These are phyloP conservation scores for Stagonosporopsis tanaceti DNA, from an alignment of 2,329 filamentous ascomycete genomes.

Conservation along the genomic window DNA sequence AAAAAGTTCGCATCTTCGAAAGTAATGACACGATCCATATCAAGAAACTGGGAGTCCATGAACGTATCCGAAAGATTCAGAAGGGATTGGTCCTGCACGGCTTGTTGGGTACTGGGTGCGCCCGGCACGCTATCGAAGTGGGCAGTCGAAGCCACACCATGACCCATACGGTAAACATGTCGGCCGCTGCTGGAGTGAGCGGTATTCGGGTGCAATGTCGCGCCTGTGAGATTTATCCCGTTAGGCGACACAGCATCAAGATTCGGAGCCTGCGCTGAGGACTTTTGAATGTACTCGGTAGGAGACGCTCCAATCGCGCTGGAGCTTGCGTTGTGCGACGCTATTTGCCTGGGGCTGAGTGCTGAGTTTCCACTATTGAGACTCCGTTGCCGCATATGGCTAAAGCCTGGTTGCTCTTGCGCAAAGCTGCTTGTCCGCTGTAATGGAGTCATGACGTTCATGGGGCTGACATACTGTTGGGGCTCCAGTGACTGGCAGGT, in stretches of 20 bases:
- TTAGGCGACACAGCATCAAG: neutral
- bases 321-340: slow-evolving; percentile 11
- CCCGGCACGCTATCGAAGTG: neutral
- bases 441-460: slow-evolving; percentile 27
- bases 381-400: slow-evolving; percentile 24
- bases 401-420: neutral
- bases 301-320: slow-evolving; percentile 14
- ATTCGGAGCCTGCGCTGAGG: neutral
- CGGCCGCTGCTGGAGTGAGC: slow-evolving; percentile 7
- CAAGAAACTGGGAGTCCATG: slow-evolving; percentile 45
- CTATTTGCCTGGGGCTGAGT: slow-evolving; percentile 23
- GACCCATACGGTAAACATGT: slow-evolving; percentile 12
- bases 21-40: slow-evolving; percentile 47
- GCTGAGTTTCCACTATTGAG: slow-evolving; percentile 25
- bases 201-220: neutral
- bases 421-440: slow-evolving; percentile 19
- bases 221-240: neutral
- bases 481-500: slow-evolving; percentile 31
- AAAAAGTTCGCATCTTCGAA: slow-evolving; percentile 48
- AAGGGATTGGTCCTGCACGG: slow-evolving; percentile 40
- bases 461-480: slow-evolving; percentile 28
- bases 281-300: slow-evolving; percentile 12
- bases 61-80: slow-evolving; percentile 43
- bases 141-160: slow-evolving; percentile 1
- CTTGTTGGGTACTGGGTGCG: slow-evolving; percentile 21